Base-by-base conservation (phyloP, 805 yeast species). In the Komagataella kurtzmanii region DNA sequence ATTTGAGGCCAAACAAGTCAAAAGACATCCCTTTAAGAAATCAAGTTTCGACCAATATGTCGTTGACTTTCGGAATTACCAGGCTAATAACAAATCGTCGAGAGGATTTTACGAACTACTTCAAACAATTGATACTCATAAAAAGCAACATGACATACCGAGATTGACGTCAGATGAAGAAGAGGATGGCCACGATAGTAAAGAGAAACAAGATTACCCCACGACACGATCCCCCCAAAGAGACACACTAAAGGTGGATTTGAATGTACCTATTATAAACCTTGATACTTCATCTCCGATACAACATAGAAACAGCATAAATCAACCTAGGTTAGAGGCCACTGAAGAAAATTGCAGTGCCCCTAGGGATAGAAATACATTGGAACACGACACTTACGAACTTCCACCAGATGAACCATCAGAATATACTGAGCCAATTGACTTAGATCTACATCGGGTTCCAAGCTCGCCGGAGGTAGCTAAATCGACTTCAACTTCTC, bases 21-120 rank as follows among this genome's bases (percentile, higher is more conserved):
- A 57, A 8, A 49, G 58, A 17, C 71, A 66, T 51, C 56, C 61
- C 47, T 67, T 61, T 53, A 65, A 55, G 48, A 65, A 65, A 49
- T 60, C 50, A 44, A 58, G 54, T 40, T 68, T 68, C 48, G 54
- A 52, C 21, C 50, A 54, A 6, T 64, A 61, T 46, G 54, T 65
- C 17, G 64, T 59, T n/a, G 66, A 61, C 46, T 65, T 63, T 54
- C 61, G 61, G 49, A 56, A 52, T 17, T 62, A 59, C 50, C 61
- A 57, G 53, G 24, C 49, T 7, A 49, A 24, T 6, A 48, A 54
- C 3, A 53, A 61, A 5, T 58, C 57, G 3, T 66, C 66, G 3
- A 54, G 52, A 7, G 51, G 57, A 8, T 58, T 54, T 24, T 64
- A 63, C 51, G 59, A 60, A 12, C 51, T 57, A 43, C 56, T 46